These are phyloP conservation scores for Microcera coccophila DNA, from an alignment of 2,329 filamentous ascomycete species.

Conservation along the genomic window DNA sequence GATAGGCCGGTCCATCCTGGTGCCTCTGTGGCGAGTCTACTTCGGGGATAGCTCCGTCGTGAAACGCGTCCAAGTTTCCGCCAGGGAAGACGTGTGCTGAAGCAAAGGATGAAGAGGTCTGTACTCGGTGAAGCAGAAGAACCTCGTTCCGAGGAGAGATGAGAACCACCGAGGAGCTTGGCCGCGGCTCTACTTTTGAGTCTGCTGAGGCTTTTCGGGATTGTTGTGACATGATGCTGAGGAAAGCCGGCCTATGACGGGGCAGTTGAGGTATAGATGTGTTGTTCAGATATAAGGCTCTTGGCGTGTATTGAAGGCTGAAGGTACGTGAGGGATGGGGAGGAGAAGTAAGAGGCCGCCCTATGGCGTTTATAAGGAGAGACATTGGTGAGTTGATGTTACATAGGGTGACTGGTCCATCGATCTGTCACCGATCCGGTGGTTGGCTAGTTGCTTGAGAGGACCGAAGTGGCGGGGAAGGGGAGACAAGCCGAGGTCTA, in stretches of 20 bases:
- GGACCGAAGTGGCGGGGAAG: conserved; percentile 1
- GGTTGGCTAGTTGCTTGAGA: neutral
- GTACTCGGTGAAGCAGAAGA: conserved; percentile 79
- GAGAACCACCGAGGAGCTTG: conserved; percentile 75
- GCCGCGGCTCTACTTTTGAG: conserved; percentile 46
- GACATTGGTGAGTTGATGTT: conserved; percentile 9
- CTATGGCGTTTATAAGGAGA: conserved; percentile 9
- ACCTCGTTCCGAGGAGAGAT: conserved; percentile 85
- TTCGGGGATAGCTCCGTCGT: conserved; percentile 61
- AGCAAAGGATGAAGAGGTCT: conserved; percentile 77
- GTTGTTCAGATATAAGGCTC: too few species aligned
- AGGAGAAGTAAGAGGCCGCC: conserved; percentile 8
- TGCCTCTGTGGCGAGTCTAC: conserved; percentile 56
- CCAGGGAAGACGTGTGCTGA: conserved; percentile 95
- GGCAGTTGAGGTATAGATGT: neutral
- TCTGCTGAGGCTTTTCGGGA: conserved; percentile 9
- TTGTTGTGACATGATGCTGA: conserved; percentile 12
- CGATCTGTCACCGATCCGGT: too few species aligned
- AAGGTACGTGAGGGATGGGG: neutral
- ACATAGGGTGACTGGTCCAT: conserved; percentile 11
- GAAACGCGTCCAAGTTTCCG: conserved; percentile 71
- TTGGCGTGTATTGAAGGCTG: too few species aligned
- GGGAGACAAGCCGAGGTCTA: conserved; percentile 22
- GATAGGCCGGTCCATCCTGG: conserved; percentile 67
- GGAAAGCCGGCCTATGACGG: neutral